Percentiles rank a stretch among this genome's conserved stretches.
Conservation (phyloP, 805 yeast genomes). For the Zygosaccharomyces siamensis region DNA sequence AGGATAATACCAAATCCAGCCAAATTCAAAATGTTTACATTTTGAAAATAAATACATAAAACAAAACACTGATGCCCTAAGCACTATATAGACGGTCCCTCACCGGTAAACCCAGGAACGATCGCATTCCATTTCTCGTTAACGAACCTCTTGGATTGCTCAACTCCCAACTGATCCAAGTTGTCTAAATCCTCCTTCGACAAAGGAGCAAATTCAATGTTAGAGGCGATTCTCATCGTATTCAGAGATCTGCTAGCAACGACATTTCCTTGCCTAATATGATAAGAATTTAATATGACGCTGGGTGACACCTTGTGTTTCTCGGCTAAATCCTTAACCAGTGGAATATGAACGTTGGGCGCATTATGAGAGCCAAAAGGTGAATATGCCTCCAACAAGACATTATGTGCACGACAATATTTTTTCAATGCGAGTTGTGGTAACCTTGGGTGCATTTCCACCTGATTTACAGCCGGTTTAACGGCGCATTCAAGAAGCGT, state of each 20-base stretch:
- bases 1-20: no score
- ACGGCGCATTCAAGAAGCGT: constrained; percentile 42
- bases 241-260: constrained; percentile 70
- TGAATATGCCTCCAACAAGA: constrained; percentile 52
- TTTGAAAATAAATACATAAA: neutral
- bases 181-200: constrained; percentile 40
- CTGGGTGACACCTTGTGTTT: constrained; percentile 50
- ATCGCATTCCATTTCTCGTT: constrained; percentile 25
- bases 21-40: no score
- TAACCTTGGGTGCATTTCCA: constrained; percentile 70
- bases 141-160: constrained; percentile 33
- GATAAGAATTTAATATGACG: constrained; percentile 59
- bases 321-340: constrained; percentile 48
- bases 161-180: constrained; percentile 33
- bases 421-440: constrained; percentile 57
- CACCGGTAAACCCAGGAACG: constrained; percentile 32
- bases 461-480: constrained; percentile 52
- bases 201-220: constrained; percentile 39
- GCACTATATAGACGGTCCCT: constrained; percentile 10
- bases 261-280: constrained; percentile 55
- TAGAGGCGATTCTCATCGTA: constrained; percentile 50
- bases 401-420: constrained; percentile 49
- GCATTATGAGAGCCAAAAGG: constrained; percentile 66
- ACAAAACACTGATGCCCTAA: no score
- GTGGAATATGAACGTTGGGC: constrained; percentile 51